phyloP scores from a whole-genome alignment of 371 early-diverging fungal genomes.

The Apophysomyces elegans region DNA sequence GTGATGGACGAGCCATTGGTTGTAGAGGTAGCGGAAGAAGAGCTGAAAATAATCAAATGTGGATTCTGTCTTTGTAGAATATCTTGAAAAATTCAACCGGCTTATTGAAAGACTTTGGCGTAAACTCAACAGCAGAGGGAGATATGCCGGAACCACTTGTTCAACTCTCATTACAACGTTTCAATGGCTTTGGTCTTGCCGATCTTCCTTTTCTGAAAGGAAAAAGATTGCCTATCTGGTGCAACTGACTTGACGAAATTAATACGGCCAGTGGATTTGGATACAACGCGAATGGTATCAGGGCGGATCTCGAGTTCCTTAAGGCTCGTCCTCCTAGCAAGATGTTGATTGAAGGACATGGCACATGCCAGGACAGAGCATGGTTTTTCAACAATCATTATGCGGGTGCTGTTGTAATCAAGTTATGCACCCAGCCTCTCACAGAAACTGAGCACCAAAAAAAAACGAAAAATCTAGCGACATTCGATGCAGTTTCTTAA shows the following conservation, averaged over 20 bases:
- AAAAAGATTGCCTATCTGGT: too few species aligned
- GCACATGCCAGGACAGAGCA: constrained; percentile 21
- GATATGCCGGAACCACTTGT: too few species aligned
- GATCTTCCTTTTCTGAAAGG: too few species aligned
- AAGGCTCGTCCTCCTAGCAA: constrained; percentile 19
- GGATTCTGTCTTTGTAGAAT: constrained; percentile 10
- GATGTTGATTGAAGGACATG: constrained; percentile 18
- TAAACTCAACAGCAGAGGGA: too few species aligned
- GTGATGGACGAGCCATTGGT: constrained; percentile 21
- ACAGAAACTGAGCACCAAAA: not conserved
- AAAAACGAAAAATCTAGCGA: not conserved
- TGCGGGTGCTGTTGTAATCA: constrained; percentile 11
- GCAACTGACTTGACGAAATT: not conserved
- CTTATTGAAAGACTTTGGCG: constrained; percentile 3
- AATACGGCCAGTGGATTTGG: not conserved
- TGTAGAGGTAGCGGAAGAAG: constrained; percentile 20
- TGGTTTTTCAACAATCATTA: constrained; percentile 19
- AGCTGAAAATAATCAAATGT: constrained; percentile 6
- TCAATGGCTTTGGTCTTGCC: too few species aligned
- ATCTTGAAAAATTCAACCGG: constrained; percentile 17
- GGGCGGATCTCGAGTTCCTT: constrained; percentile 23
- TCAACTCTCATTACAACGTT: too few species aligned
- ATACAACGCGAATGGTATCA: not conserved
- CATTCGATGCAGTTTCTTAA: constrained; percentile 5
- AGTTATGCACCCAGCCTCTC: constrained; percentile 7